A percentile compares a stretch with the other conserved stretches of the same genome.
These are phyloP conservation scores for Rutstroemia sp. DNA, from an alignment of 2,329 filamentous ascomycete species.

Conservation along the genomic window DNA sequence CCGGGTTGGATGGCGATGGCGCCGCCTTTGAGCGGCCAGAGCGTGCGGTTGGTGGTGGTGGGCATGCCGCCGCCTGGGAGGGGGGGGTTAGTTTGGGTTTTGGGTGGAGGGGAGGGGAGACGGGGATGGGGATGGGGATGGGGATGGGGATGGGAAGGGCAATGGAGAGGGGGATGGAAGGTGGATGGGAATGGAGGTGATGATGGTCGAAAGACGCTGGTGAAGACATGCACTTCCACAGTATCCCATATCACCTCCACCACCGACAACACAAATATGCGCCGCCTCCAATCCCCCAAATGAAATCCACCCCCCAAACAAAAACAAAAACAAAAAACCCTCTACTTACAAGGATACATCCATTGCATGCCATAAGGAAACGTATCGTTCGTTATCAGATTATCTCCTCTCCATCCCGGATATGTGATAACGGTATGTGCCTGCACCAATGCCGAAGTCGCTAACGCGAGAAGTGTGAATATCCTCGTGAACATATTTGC, in stretches of 20 bases:
- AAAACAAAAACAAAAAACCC: background rate
- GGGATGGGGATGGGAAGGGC: background rate
- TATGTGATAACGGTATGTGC: conserved; percentile 36
- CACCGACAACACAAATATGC: background rate
- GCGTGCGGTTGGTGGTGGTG: conserved; percentile 74
- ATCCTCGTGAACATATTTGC: conserved; percentile 3
- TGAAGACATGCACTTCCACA: background rate
- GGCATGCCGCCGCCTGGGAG: conserved; percentile 72
- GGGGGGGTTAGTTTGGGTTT: background rate
- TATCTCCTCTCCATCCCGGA: conserved; percentile 34
- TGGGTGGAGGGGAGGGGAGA: background rate
- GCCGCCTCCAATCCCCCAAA: background rate
- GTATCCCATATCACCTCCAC: too few relatives aligned
- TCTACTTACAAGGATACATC: conserved; percentile 33
- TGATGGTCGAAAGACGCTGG: background rate
- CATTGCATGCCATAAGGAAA: conserved; percentile 33
- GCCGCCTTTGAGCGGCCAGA: conserved; percentile 83
- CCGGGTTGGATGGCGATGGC: conserved; percentile 88
- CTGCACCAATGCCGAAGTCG: conserved; percentile 22
- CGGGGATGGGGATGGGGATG: background rate
- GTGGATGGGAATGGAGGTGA: background rate
- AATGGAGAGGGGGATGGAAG: too few relatives aligned
- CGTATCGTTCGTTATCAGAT: conserved; percentile 31
- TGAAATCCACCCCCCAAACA: background rate
- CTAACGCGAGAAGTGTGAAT: background rate